Evolutionary conservation across 441 rosid genomes (phyloP), one percentile per base, ranked within the genome.

Genomic region (Dalechampia spathulata): DNA sequence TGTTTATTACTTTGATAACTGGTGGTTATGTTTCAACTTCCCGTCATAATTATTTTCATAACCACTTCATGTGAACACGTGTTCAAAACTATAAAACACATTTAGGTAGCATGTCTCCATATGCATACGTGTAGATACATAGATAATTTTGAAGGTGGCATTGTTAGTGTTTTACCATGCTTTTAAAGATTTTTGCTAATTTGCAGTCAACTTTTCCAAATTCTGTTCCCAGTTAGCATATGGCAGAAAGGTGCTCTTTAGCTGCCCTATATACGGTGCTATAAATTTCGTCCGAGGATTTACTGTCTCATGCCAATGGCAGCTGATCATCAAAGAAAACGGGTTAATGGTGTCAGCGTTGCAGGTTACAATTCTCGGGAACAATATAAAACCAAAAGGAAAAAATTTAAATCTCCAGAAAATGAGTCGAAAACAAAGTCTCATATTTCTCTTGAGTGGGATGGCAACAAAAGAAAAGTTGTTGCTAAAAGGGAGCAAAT

Each of bases 361-460:
- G 72, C 67, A 42, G 89, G 83, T 60, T 74, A 67, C 61, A 74
- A 81, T 70, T 72, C 83, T 38, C 43, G 71, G 70, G 90, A 80
- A 57, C 84, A 75, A 61, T 65, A 76, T 52, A 83, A 76, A 76
- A 71, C 61, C 30, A 93, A 87, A 73, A 90, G 71, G 78, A 93
- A 79, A 69, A 88, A 71, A 69, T 28, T 64, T 55, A 79, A 41
- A 55, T 72, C 80, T 20, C 65, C 62, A 11, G 74, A 77, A 67
- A 72, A 52, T 67, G 75, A 80, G 42, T 64, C 71, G 55, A 77
- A 73, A n/a, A n/a, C n/a, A n/a, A n/a, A n/a, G 62, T 80, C 86
- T 66, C 88, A 76, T 56, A 83, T 90, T 59, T 81, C 78, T 66
- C 95, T 93, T 28, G 83, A 85, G 73, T 93, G 99, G 97, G 90